Base-by-base conservation (phyloP, 2,329 filamentous ascomycete species). In the Verticillium klebahnii region DNA sequence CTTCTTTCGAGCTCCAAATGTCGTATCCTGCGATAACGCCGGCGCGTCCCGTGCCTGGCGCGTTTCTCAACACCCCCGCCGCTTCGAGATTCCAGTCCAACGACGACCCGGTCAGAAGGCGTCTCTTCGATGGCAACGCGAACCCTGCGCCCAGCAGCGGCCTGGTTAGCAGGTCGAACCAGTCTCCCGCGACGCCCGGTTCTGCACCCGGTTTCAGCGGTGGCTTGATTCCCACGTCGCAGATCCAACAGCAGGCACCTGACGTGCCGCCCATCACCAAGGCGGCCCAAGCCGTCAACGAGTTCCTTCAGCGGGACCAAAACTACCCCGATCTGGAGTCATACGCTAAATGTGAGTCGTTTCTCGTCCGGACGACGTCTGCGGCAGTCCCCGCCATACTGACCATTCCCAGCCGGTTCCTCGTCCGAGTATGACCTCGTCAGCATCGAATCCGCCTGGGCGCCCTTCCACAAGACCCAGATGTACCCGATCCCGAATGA, bases 401-500 rank as follows among this genome's bases (percentile, higher is more conserved):
- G 62, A 74, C 67, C n/a, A 36, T n/a, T 37, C 5, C 61, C 68
- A 96, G 92, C 93, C 79, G 93, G 95, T 66, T 88, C 90, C 66
- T 97, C 93, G 5, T 94, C 91, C 69, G 93, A 97, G 66, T 98
- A 98, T 78, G 92, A 97, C 69, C 79, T 96, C 57, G 85, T 90
- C 52, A 78, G 80, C 61, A 76, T 83, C 67, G 85, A 88, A 50
- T 80, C 82, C 14, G 84, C 93, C 64, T 95, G 93, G 90, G 87
- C 90, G 52, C 95, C 95, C 1, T 99, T 97, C 73, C 90, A 97
- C 72, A 92, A 90, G 75, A 85, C 89, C 32, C 89, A 91, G 69
- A 91, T 89, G 76, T 94, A 97, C 77, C 89, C 91, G 68, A 94
- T 99, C 60, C 95, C 95, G 57, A 93, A 97, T 68, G 86, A 88